Evolutionary conservation across 1,139 yeast species (phyloP), one percentile per base, ranked within the genome.

Genomic region (Zygoascus meyerae): DNA sequence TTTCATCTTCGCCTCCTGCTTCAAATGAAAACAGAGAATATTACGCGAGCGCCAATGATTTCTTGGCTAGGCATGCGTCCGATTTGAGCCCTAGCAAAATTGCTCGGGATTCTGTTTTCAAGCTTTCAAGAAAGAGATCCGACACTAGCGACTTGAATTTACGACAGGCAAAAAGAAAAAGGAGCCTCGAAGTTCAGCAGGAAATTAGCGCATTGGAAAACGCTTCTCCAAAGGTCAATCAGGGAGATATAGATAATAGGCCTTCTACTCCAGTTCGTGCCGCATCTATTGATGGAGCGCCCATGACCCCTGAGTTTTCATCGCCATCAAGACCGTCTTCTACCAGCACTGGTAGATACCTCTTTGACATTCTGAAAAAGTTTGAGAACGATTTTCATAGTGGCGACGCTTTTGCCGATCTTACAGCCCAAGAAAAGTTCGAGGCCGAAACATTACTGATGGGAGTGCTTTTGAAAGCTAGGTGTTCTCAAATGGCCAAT

Each of bases 381-480:
- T 31, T 34, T 10, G 45, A 42, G 18, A 36, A 29, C 1, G 45
- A 42, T 36, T 36, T 42, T 31, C 39, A 36, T 15, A 36, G 35
- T 6, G 40, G 30, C 11, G 43, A 46, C 8, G 45, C 37, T 9
- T 33, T 42, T 15, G 29, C 40, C 9, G 44, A 42, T 21, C 28
- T 46, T 7, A 26, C 42, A 5, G 28, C 38, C 5, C 36, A 37
- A 21, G 48, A 46, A 18, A 34, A 32, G 42, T 46, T 35, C 14
- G 43, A 37, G 18, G 30, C 44, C 8, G 48, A 46, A 28, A 40
- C 48, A 17, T 33, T 36, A 17, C 31, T 46, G 29, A 46, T 46
- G 44, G 17, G 38, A 11, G 39, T 37, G n/a, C 28, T 46, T 32
- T 18, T 37, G 15, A 29, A 42, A 37, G 41, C 44, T 17, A 14